Percentiles rank a stretch among this genome's conserved stretches.
These are phyloP conservation scores for Aureobasidium subglaciale DNA, from an alignment of 2,329 filamentous ascomycete genomes.

Conservation along the genomic window DNA sequence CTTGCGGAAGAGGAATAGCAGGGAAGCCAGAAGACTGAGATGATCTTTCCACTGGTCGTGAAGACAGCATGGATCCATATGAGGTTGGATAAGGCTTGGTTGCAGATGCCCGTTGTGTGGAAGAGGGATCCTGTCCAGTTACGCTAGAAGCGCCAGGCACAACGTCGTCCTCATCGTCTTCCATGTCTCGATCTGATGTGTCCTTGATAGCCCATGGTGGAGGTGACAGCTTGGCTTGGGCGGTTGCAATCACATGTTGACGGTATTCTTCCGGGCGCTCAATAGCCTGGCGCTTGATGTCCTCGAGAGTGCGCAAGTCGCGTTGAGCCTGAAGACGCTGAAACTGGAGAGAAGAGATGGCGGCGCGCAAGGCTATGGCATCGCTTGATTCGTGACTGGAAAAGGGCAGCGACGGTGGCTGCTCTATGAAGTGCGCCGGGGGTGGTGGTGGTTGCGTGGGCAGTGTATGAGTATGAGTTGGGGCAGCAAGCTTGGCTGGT, in stretches of 20 bases:
- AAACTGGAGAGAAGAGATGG: conserved; percentile 79
- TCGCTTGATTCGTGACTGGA: conserved; percentile 62
- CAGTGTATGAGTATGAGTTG: not conserved
- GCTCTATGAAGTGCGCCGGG: conserved; percentile 32
- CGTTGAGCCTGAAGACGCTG: conserved; percentile 70
- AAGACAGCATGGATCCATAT: not conserved
- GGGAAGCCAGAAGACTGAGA: conserved; percentile 43
- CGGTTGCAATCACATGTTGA: conserved; percentile 46
- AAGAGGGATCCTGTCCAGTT: not conserved
- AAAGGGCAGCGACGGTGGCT: conserved; percentile 40
- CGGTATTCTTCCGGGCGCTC: conserved; percentile 66
- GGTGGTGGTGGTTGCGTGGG: conserved; percentile 11
- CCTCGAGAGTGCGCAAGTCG: conserved; percentile 65
- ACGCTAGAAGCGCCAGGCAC: conserved; percentile 20
- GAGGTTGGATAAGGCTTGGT: not conserved
- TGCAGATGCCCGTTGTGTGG: not conserved
- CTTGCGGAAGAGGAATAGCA: conserved; percentile 67
- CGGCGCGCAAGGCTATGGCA: conserved; percentile 76
- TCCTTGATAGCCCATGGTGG: conserved; percentile 27
- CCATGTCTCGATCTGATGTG: conserved; percentile 20
- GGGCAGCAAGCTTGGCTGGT: not conserved
- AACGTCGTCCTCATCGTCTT: conserved; percentile 20
- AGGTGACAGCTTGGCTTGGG: conserved; percentile 1
- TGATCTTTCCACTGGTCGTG: conserved; percentile 15
- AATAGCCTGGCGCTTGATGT: conserved; percentile 63